Evolutionary conservation across 106 monocot genomes (phyloP).

Genomic region (Dioscorea zingiberensis): DNA sequence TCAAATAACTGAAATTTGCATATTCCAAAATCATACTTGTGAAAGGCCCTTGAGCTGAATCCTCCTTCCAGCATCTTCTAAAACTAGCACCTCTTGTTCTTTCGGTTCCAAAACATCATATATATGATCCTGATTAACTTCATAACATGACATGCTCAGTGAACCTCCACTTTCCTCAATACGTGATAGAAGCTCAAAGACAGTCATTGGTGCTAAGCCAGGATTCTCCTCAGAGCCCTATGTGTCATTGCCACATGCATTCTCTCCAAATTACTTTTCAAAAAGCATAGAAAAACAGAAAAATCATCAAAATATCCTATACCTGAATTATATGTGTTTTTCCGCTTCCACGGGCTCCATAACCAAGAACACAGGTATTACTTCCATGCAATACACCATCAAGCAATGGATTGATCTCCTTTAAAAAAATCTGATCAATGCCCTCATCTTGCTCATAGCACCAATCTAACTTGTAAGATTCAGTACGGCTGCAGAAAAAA

Average conservation of each 20-base stretch:
- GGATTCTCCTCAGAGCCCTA: slow-evolving; percentile 51
- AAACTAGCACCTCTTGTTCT: slow-evolving; percentile 40
- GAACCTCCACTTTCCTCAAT: slow-evolving; percentile 19
- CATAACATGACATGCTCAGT: slow-evolving; percentile 44
- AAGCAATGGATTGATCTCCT: slow-evolving; percentile 56
- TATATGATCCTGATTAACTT: slow-evolving; percentile 46
- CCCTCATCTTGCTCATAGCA: slow-evolving; percentile 53
- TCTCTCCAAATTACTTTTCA: too few relatives aligned
- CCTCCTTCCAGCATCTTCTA: slow-evolving; percentile 44
- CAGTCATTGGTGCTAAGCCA: slow-evolving; percentile 39
- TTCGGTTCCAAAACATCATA: slow-evolving; percentile 56
- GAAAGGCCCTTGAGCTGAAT: slow-evolving; percentile 68
- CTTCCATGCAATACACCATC: slow-evolving; percentile 23
- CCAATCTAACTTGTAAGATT: slow-evolving; percentile 45
- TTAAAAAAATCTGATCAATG: slow-evolving; percentile 15
- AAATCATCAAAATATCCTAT: background rate
- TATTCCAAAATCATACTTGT: slow-evolving; percentile 16
- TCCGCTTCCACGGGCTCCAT: slow-evolving; percentile 56
- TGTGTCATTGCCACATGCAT: background rate
- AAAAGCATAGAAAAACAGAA: background rate
- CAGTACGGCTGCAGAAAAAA: slow-evolving; percentile 9
- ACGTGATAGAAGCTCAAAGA: slow-evolving; percentile 23
- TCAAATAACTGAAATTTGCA: background rate
- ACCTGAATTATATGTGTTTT: slow-evolving; percentile 61
- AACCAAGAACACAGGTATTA: slow-evolving; percentile 56